Conservation (phyloP, 164 flowering plant genomes). For the Nymphaea thermarum region DNA sequence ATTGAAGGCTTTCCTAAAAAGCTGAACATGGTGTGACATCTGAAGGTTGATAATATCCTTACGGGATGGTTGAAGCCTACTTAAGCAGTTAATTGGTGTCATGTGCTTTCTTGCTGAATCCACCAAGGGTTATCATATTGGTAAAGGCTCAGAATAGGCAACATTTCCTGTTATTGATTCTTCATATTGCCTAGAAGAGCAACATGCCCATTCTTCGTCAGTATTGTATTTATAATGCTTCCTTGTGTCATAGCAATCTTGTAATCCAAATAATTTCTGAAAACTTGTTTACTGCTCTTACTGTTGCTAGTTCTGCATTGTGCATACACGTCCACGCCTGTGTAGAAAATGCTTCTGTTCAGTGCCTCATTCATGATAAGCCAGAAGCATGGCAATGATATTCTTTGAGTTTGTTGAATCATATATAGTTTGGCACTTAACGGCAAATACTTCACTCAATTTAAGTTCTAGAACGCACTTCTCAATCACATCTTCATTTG, state of each 20-base stretch:
- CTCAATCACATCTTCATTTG: too few relatives aligned
- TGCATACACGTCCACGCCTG: neutral
- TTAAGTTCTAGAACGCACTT: too few relatives aligned
- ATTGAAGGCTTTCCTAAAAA: slow-evolving; percentile 57
- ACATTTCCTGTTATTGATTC: neutral
- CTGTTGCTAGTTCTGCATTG: neutral
- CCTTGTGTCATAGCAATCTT: neutral
- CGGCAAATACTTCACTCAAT: too few relatives aligned
- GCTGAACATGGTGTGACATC: slow-evolving; percentile 18
- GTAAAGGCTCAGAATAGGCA: neutral
- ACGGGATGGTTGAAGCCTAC: too few relatives aligned
- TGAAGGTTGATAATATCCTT: neutral
- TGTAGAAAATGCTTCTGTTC: too few relatives aligned
- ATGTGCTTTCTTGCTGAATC: neutral
- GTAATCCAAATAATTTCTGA: neutral
- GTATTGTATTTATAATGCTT: neutral
- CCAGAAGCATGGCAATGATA: too few relatives aligned
- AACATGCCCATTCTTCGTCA: neutral
- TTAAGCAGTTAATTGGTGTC: neutral
- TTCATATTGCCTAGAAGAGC: neutral
- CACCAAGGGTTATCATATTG: neutral
- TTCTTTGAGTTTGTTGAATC: too few relatives aligned
- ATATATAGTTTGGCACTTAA: too few relatives aligned
- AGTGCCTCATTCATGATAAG: too few relatives aligned
- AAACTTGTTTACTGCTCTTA: neutral